Percentiles rank a stretch among this genome's conserved stretches.
Conservation (phyloP, 1,284 basidiomycete species). For the Cutaneotrichosporon spelunceum region DNA sequence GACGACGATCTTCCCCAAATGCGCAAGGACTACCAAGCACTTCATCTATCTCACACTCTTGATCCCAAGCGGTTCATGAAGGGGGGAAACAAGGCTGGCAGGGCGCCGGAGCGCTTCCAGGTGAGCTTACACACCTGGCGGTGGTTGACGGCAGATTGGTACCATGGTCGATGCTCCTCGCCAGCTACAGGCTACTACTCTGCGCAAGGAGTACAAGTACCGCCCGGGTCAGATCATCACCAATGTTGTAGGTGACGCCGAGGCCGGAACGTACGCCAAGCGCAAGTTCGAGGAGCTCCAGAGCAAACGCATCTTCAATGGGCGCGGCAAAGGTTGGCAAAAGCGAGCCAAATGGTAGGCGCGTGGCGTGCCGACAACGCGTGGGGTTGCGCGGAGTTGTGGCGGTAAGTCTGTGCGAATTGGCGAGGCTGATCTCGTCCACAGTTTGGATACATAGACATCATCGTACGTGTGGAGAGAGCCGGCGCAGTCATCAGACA, state of each 20-base stretch:
- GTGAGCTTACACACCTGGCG: slow-evolving; percentile 51
- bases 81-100: slow-evolving; percentile 68
- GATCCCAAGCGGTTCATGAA: slow-evolving; percentile 97
- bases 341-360: slow-evolving; percentile 57
- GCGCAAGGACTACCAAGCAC: slow-evolving; percentile 86
- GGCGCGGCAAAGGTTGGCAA: slow-evolving; percentile 67
- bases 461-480: slow-evolving; percentile 22
- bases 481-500: background rate
- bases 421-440: slow-evolving; percentile 10
- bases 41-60: slow-evolving; percentile 83
- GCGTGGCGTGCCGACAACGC: background rate
- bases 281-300: slow-evolving; percentile 88
- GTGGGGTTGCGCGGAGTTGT: background rate
- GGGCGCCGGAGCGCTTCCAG: slow-evolving; percentile 83
- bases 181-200: slow-evolving; percentile 69
- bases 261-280: slow-evolving; percentile 83
- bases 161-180: slow-evolving; percentile 73
- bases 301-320: slow-evolving; percentile 65
- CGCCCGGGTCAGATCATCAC: slow-evolving; percentile 80
- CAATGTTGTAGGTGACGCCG: slow-evolving; percentile 81
- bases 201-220: slow-evolving; percentile 75
- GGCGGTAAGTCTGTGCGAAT: slow-evolving; percentile 15
- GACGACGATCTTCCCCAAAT: slow-evolving; percentile 77
- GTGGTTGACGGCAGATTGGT: slow-evolving; percentile 64
- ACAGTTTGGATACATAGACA: slow-evolving; percentile 18